phyloP scores from a whole-genome alignment of 192 early-diverging fungal genomes.

The Entrophospora sp. region DNA sequence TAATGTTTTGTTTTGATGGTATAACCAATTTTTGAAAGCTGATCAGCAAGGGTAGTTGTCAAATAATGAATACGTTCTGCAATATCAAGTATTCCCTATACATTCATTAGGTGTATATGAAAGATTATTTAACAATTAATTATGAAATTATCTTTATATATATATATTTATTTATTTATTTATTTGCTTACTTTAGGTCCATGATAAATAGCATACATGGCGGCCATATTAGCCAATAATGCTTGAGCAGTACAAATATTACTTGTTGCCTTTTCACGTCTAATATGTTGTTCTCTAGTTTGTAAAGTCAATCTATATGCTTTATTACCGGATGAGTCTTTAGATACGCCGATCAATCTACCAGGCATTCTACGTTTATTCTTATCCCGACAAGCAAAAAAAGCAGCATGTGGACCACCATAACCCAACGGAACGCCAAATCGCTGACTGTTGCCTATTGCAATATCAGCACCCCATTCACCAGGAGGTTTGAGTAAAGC shows the following conservation, averaged over 20 bases:
- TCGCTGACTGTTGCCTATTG: conserved; percentile 93
- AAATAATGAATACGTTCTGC: conserved; percentile 91
- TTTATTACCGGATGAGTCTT: conserved; percentile 75
- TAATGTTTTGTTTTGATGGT: conserved; percentile 72
- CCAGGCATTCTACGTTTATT: conserved; percentile 96
- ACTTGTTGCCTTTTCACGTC: conserved; percentile 95
- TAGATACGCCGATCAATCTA: conserved; percentile 91
- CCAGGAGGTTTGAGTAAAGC: conserved; percentile 87
- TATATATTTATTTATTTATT: conserved; percentile 13
- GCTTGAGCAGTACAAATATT: conserved; percentile 99
- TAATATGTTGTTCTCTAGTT: conserved; percentile 98
- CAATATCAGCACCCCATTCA: conserved; percentile 97
- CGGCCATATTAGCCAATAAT: conserved; percentile 97
- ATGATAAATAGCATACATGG: conserved; percentile 99
- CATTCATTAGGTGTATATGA: conserved; percentile 15
- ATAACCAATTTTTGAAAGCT: conserved; percentile 68
- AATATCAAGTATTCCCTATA: conserved; percentile 72
- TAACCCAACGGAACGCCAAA: conserved; percentile 99
- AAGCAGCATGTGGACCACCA: conserved; percentile 98
- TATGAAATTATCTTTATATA: neutral
- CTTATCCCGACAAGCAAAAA: conserved; percentile 88
- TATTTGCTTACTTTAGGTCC: conserved; percentile 64
- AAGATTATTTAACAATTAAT: neutral
- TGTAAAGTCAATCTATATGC: conserved; percentile 95
- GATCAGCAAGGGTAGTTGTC: conserved; percentile 71